These are phyloP conservation scores for Begonia peltatifolia DNA, from an alignment of 306 rosid species.

Conservation along the genomic window DNA sequence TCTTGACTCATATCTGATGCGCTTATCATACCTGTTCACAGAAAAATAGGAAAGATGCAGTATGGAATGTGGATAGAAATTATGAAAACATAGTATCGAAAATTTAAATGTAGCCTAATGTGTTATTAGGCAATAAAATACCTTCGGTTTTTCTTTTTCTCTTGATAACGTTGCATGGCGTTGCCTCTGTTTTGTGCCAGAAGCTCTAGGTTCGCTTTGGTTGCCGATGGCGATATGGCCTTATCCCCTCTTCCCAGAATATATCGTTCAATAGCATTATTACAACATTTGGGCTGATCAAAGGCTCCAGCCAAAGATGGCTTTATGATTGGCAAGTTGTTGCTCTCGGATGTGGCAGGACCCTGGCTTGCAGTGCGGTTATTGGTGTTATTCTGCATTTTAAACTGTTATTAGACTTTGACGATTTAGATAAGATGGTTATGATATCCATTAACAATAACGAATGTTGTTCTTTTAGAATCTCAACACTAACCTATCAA, in stretches of 20 bases:
- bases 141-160: slow-evolving; percentile 66
- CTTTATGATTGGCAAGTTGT: slow-evolving; percentile 23
- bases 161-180: slow-evolving; percentile 70
- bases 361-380: slow-evolving; percentile 27
- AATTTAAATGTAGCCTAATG: no score
- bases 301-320: slow-evolving; percentile 18
- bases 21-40: neutral
- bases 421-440: no score
- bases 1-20: neutral
- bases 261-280: slow-evolving; percentile 17
- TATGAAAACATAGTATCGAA: no score
- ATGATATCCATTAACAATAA: no score
- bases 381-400: slow-evolving; percentile 26
- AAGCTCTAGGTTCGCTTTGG: slow-evolving; percentile 28
- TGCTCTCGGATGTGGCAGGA: slow-evolving; percentile 42
- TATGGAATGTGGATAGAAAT: no score
- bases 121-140: neutral
- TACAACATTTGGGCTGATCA: slow-evolving; percentile 9
- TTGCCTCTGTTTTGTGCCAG: slow-evolving; percentile 50
- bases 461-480: no score
- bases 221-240: slow-evolving; percentile 17
- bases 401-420: no score
- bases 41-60: no score
- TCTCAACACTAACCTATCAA: no score
- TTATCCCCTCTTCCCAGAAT: slow-evolving; percentile 21